Percentiles rank a stretch among this genome's conserved stretches.
Conservation (phyloP, 176 grass and related monocot genomes). For the Carex pumila region DNA sequence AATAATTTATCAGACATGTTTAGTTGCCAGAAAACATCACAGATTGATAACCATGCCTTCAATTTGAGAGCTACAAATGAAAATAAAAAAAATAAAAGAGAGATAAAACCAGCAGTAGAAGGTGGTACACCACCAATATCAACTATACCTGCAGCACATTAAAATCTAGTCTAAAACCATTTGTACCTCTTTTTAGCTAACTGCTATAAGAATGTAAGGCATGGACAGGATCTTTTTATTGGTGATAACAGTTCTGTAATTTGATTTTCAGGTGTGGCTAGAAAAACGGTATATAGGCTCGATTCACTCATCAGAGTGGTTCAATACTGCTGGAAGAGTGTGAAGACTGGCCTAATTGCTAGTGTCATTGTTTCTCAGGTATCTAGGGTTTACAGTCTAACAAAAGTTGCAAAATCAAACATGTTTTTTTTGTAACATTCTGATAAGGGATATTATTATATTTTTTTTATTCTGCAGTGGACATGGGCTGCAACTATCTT, state of each 20-base stretch:
- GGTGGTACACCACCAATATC: background rate
- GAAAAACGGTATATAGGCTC: conserved; percentile 66
- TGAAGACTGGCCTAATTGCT: conserved; percentile 75
- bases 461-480: conserved; percentile 29
- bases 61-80: background rate
- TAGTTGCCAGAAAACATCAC: background rate
- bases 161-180: background rate
- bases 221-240: background rate
- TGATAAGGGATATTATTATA: background rate
- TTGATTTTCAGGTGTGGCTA: conserved; percentile 48
- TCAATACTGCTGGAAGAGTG: conserved; percentile 67
- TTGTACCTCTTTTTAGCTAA: background rate
- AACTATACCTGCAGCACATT: background rate
- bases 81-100: background rate
- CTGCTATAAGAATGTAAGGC: background rate
- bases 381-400: background rate
- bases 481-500: conserved; percentile 77
- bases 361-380: conserved; percentile 80
- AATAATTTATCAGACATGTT: background rate
- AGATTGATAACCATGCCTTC: background rate
- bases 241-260: background rate
- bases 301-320: conserved; percentile 63
- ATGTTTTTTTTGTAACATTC: background rate
- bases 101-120: background rate
- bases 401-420: background rate